These are phyloP conservation scores for Talaromyces funiculosus DNA, from an alignment of 2,329 filamentous ascomycete genomes.

Conservation along the genomic window DNA sequence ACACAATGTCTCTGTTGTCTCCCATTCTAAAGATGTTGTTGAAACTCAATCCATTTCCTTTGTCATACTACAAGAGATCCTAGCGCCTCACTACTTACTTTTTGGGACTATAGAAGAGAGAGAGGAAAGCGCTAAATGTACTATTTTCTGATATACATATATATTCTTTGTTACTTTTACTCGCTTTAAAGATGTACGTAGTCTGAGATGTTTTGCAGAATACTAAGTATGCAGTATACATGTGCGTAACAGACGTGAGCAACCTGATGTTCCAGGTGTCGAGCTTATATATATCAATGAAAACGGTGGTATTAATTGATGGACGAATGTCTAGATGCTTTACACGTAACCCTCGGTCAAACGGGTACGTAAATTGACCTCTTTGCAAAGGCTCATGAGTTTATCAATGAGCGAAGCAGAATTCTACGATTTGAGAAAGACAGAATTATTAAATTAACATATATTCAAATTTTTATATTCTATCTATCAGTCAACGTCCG, in stretches of 20 bases:
- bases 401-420: too few relatives aligned
- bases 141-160: constrained; percentile 5
- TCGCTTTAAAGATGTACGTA: too few relatives aligned
- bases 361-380: background rate
- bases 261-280: too few relatives aligned
- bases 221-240: too few relatives aligned
- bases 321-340: too few relatives aligned
- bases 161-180: background rate
- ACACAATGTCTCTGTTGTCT: background rate
- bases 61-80: background rate
- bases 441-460: background rate
- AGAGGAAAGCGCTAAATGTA: constrained; percentile 10
- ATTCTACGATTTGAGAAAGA: background rate
- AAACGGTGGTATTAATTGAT: too few relatives aligned
- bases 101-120: background rate
- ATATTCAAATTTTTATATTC: constrained; percentile 1
- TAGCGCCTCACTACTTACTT: background rate
- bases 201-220: too few relatives aligned
- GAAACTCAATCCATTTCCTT: background rate
- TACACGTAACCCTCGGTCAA: too few relatives aligned
- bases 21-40: background rate
- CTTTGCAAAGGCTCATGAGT: background rate
- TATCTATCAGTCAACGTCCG: background rate
- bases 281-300: too few relatives aligned
- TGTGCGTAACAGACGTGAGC: too few relatives aligned